Conservation (phyloP, 1,284 basidiomycete genomes). For the Sutorius eximius region DNA sequence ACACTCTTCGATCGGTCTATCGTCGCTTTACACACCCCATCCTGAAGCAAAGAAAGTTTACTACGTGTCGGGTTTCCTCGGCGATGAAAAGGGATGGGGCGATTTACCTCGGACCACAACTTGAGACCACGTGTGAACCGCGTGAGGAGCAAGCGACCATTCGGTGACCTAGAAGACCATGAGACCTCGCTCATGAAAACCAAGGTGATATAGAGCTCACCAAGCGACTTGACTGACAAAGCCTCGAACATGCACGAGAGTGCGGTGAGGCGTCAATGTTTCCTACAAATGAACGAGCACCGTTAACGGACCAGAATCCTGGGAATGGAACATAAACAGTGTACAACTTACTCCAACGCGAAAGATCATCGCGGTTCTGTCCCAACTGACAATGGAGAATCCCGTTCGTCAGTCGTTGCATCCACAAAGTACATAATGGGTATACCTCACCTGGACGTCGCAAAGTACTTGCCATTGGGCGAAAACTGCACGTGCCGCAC, state of each 20-base stretch:
- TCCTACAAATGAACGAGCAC: constrained; percentile 39
- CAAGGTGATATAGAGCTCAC: constrained; percentile 33
- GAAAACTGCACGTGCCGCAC: constrained; percentile 42
- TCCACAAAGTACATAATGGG: neutral
- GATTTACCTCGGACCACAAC: constrained; percentile 67
- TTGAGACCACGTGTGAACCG: constrained; percentile 69
- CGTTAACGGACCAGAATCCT: neutral
- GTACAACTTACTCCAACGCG: constrained; percentile 55
- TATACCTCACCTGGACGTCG: constrained; percentile 35
- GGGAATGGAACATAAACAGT: neutral
- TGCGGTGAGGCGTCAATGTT: constrained; percentile 57
- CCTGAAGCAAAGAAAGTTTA: constrained; percentile 39
- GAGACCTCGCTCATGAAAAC: neutral
- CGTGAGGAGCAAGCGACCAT: constrained; percentile 60
- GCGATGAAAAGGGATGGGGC: constrained; percentile 9
- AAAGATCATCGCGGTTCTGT: constrained; percentile 72
- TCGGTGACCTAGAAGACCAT: constrained; percentile 51
- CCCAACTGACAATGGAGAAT: constrained; percentile 53
- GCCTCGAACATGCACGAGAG: constrained; percentile 70
- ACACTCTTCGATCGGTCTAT: constrained; percentile 62
- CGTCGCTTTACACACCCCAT: constrained; percentile 69
- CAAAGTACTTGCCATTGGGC: constrained; percentile 38
- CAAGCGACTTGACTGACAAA: constrained; percentile 80
- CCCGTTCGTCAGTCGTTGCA: constrained; percentile 1
- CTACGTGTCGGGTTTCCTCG: neutral